Percentiles rank a stretch among this genome's conserved stretches.
phyloP scores from a whole-genome alignment of 2,329 filamentous ascomycete species.

The Aspergillus tanneri region DNA sequence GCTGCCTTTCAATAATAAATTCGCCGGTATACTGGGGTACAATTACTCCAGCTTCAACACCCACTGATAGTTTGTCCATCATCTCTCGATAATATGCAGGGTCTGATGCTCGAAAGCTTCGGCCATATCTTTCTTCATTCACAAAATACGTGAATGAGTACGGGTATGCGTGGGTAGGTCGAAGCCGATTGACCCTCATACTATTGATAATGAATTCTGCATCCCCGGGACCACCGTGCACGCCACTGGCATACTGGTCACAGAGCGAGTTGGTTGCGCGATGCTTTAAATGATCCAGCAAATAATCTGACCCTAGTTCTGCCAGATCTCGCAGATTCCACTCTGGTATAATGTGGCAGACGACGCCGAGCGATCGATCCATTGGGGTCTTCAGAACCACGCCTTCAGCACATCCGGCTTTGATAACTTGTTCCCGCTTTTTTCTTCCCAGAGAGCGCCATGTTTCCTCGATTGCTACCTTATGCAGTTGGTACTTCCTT shows the following conservation, averaged over 20 bases:
- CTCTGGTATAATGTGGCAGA: slow-evolving; percentile 45
- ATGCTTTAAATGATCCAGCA: slow-evolving; percentile 43
- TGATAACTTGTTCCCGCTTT: slow-evolving; percentile 39
- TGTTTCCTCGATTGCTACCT: slow-evolving; percentile 34
- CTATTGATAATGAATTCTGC: slow-evolving; percentile 35
- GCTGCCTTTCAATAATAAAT: slow-evolving; percentile 45
- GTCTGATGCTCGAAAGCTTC: slow-evolving; percentile 27
- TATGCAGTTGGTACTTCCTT: slow-evolving; percentile 42
- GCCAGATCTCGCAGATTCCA: slow-evolving; percentile 47
- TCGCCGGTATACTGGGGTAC: slow-evolving; percentile 20
- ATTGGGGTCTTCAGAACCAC: slow-evolving; percentile 36
- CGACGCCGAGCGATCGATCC: slow-evolving; percentile 40
- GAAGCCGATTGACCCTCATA: slow-evolving; percentile 34
- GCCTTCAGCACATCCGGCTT: slow-evolving; percentile 34
- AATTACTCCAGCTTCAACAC: slow-evolving; percentile 19
- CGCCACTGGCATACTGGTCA: slow-evolving; percentile 34
- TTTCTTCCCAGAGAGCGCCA: slow-evolving; percentile 42
- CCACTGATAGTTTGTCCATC: slow-evolving; percentile 18
- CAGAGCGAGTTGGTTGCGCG: slow-evolving; percentile 36
- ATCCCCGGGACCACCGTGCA: slow-evolving; percentile 30
- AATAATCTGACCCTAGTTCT: slow-evolving; percentile 34
- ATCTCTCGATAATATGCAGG: slow-evolving; percentile 22
- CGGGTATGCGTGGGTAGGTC: slow-evolving; percentile 26
- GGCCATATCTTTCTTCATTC: slow-evolving; percentile 38
- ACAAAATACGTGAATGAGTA: slow-evolving; percentile 42